Percentiles rank a stretch among this genome's conserved stretches.
Evolutionary conservation across 2,329 filamentous ascomycete species (phyloP).

Genomic region (Leptodontidium sp.): DNA sequence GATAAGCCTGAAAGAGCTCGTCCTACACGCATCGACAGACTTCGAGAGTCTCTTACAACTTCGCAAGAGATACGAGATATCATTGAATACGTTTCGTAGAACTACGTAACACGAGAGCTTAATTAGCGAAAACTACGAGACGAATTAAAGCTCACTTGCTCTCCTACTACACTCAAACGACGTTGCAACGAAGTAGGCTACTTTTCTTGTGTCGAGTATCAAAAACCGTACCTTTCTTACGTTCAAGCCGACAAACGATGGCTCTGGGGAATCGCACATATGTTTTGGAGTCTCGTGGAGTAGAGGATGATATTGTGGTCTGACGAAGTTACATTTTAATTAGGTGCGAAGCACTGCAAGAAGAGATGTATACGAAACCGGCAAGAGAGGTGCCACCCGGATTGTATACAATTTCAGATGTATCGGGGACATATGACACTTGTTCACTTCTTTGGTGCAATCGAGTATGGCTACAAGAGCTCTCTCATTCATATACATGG

Average conservation of each 20-base stretch:
- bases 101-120: background rate
- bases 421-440: background rate
- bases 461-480: background rate
- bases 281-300: background rate
- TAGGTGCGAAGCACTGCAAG: no score
- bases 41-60: background rate
- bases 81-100: background rate
- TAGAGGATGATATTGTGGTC: background rate
- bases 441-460: background rate
- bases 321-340: background rate
- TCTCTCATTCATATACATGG: background rate
- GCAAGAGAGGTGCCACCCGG: background rate
- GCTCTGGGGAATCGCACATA: background rate
- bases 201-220: background rate
- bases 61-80: background rate
- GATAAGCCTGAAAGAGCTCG: background rate
- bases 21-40: background rate
- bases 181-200: background rate
- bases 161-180: background rate
- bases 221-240: background rate
- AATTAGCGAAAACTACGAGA: background rate
- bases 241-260: background rate
- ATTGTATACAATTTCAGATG: background rate
- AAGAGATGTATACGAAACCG: background rate
- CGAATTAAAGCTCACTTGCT: background rate